Base-by-base conservation (phyloP, 2,329 filamentous ascomycete genomes). In the Phaeoacremonium minimum region DNA sequence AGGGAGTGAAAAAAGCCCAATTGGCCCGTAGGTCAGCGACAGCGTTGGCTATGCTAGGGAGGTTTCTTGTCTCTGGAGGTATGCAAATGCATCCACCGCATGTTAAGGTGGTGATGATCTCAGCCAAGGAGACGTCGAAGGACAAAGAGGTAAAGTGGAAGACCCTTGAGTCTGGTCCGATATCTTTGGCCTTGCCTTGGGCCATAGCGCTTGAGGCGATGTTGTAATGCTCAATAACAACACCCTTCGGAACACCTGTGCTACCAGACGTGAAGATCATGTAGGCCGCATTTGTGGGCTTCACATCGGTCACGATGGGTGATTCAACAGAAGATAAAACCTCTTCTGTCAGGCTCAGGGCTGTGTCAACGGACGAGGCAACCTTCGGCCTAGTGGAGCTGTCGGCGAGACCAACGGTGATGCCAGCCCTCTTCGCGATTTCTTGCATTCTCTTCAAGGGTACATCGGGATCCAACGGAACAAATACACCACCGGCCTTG, bases 191-290 rank as follows among this genome's bases (percentile, higher is more conserved):
- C n/a, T n/a, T n/a, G n/a, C n/a, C n/a, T n/a, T n/a, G n/a, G n/a
- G n/a, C n/a, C n/a, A n/a, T n/a, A n/a, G n/a, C n/a, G n/a, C n/a
- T n/a, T n/a, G n/a, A n/a, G 8, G n/a, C n/a, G 20, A 26, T 8
- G n/a, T 26, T 26, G 20, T 32, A 15, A 29, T 47, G 45, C 20
- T 36, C 26, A 33, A 45, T 33, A 28, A 69, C 58, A 17, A 71
- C 66, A 28, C 67, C 67, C 52, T 71, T 71, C 8, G 67, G 67
- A 19, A 55, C 53, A 8, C 67, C 67, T 3, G 67, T 71, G 15
- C 64, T 71, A 15, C 67, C 67, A 14, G 67, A 71, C 20, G 67
- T 71, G 46, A 70, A 71, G 52, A 71, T 68, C 45, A 70, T 66
- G 17, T 46, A 47, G 9, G 8, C 20, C 20, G n/a, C 8, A n/a